Conservation (phyloP, 2,329 filamentous ascomycete genomes). For the Fusarium anthophilum region DNA sequence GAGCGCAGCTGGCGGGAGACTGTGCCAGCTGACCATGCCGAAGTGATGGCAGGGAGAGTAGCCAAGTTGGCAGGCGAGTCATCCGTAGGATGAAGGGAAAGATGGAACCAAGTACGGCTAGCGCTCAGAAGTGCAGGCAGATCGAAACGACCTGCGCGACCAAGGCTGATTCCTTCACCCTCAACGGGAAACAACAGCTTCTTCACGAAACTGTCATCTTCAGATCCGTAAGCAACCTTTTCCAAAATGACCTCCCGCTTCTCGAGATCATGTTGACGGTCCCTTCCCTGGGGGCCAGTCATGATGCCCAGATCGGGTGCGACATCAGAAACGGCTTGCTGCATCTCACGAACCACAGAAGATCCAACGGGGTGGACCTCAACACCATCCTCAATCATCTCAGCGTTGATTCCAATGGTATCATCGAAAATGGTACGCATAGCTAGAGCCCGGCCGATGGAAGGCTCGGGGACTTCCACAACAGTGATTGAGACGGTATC, state of each 20-base stretch:
- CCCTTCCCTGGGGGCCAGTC: constrained; percentile 71
- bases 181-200: constrained; percentile 81
- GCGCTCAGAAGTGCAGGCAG: constrained; percentile 78
- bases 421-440: constrained; percentile 95
- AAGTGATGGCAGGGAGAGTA: constrained; percentile 75
- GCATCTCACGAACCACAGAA: constrained; percentile 88
- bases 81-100: constrained; percentile 91
- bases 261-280: constrained; percentile 82
- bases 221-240: constrained; percentile 83
- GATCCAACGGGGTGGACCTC: constrained; percentile 77
- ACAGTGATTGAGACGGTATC: constrained; percentile 92
- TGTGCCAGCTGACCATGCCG: constrained; percentile 90
- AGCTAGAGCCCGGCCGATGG: constrained; percentile 85
- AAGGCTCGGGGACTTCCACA: constrained; percentile 82
- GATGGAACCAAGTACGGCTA: constrained; percentile 94
- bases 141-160: constrained; percentile 81
- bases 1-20: constrained; percentile 92
- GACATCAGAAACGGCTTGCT: constrained; percentile 78
- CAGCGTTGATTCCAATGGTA: constrained; percentile 87
- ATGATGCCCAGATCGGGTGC: constrained; percentile 82
- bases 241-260: constrained; percentile 85
- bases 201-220: constrained; percentile 84
- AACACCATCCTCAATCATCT: constrained; percentile 97
- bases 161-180: constrained; percentile 82
- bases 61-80: constrained; percentile 80